Evolutionary conservation across 257 asterid genomes (phyloP).

Genomic region (Solanum boliviense): DNA sequence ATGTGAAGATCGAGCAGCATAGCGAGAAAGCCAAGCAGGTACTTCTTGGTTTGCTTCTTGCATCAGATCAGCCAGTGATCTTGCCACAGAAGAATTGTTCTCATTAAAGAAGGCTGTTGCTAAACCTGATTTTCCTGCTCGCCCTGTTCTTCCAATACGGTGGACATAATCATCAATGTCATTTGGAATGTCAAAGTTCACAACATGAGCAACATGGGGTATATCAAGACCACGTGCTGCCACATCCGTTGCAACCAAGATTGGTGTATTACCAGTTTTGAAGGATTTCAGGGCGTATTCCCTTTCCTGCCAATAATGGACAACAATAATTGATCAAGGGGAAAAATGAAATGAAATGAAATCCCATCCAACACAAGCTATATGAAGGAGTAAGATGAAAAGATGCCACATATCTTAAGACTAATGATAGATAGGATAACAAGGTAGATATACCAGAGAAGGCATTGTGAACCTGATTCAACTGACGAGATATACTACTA

Average conservation of each 20-base stretch:
- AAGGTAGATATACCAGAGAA: background rate
- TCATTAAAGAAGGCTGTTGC: conserved; percentile 94
- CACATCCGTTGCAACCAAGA: conserved; percentile 87
- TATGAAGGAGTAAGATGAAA: background rate
- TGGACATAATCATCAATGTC: conserved; percentile 92
- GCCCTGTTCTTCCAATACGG: conserved; percentile 92
- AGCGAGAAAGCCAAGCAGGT: conserved; percentile 4
- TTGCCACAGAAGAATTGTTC: conserved; percentile 62
- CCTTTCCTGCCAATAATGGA: conserved; percentile 51
- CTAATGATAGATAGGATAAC: background rate
- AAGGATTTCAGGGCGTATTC: conserved; percentile 82
- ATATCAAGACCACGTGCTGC: conserved; percentile 98
- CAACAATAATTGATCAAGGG: background rate
- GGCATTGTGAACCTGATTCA: background rate
- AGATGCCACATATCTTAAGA: background rate
- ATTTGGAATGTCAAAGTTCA: conserved; percentile 89
- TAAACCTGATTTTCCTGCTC: conserved; percentile 83
- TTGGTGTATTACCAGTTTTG: conserved; percentile 77
- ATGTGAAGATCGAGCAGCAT: background rate
- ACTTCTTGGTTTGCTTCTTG: conserved; percentile 43
- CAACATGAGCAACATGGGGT: conserved; percentile 92
- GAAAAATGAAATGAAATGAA: background rate
- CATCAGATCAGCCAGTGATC: conserved; percentile 74
- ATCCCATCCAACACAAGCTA: background rate
- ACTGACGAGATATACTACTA: background rate